A percentile compares a stretch with the other conserved stretches of the same genome.
These are phyloP conservation scores for Phytophthora ramorum DNA, from an alignment of 352 stramenopile genomes.

Conservation along the genomic window DNA sequence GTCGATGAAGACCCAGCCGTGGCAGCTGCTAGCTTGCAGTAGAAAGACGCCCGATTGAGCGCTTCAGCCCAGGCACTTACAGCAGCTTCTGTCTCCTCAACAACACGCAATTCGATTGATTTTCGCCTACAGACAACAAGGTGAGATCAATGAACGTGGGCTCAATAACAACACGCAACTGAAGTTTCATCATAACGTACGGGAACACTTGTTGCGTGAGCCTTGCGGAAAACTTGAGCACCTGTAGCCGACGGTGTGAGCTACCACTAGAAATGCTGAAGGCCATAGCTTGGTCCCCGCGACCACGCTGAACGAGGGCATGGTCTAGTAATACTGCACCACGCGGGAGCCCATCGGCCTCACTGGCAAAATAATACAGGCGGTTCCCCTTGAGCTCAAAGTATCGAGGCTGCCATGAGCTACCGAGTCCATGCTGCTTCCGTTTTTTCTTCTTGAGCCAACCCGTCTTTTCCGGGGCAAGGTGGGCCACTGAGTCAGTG, in stretches of 20 bases:
- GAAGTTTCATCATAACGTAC: conserved; percentile 33
- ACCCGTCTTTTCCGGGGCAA: conserved; percentile 67
- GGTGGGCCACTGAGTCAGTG: conserved; percentile 18
- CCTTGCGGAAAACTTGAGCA: conserved; percentile 77
- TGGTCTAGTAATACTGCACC: conserved; percentile 79
- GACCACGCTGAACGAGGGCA: conserved; percentile 66
- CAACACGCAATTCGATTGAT: conserved; percentile 67
- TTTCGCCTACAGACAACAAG: conserved; percentile 42
- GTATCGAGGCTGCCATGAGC: conserved; percentile 78
- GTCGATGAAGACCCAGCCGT: conserved; percentile 29
- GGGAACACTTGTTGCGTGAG: conserved; percentile 71
- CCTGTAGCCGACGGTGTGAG: conserved; percentile 58
- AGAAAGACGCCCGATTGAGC: conserved; percentile 77
- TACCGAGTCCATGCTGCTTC: conserved; percentile 75
- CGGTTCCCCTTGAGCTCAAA: conserved; percentile 86
- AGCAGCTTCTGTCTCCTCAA: conserved; percentile 60
- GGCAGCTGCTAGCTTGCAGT: conserved; percentile 58
- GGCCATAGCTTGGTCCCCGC: conserved; percentile 63
- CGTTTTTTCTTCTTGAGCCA: conserved; percentile 86
- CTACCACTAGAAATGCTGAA: conserved; percentile 79
- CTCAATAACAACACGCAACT: neutral
- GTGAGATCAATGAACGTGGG: neutral
- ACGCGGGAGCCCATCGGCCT: conserved; percentile 74
- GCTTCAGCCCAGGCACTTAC: conserved; percentile 66
- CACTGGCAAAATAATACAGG: conserved; percentile 80